These are phyloP conservation scores for Lentinus brumalis DNA, from an alignment of 768 basidiomycete species.

Conservation along the genomic window DNA sequence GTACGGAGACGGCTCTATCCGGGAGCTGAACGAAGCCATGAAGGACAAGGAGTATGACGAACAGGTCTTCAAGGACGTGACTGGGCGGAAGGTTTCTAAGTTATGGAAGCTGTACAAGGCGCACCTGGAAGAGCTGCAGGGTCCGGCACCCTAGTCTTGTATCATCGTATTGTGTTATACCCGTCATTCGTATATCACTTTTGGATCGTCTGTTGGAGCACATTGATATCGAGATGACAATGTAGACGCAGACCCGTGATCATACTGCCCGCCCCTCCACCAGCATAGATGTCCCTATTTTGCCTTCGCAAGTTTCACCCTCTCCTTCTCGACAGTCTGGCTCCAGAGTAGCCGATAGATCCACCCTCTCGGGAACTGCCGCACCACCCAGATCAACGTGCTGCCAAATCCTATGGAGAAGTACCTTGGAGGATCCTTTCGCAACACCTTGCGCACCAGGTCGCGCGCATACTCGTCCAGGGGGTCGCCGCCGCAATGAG, in stretches of 20 bases:
- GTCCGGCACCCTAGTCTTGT: not conserved
- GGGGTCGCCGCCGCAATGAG: slow-evolving; percentile 33
- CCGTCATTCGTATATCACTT: no score
- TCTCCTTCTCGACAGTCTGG: not conserved
- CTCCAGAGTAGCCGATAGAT: slow-evolving; percentile 1
- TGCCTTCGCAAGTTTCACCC: no score
- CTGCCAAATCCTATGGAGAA: slow-evolving; percentile 7
- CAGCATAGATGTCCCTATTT: no score
- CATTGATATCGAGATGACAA: no score
- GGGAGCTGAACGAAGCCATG: slow-evolving; percentile 58
- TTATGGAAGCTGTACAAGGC: slow-evolving; percentile 62
- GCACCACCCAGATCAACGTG: not conserved
- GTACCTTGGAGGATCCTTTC: slow-evolving; percentile 10
- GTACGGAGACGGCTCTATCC: slow-evolving; percentile 55
- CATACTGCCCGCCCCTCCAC: no score
- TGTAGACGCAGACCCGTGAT: no score
- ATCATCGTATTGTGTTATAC: no score
- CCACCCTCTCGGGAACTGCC: slow-evolving; percentile 3
- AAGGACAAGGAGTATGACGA: slow-evolving; percentile 51
- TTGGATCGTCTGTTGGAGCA: no score
- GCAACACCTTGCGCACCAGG: slow-evolving; percentile 12
- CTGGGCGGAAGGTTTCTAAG: slow-evolving; percentile 52
- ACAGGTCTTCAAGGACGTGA: slow-evolving; percentile 51
- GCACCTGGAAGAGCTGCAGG: slow-evolving; percentile 31
- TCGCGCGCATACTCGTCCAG: slow-evolving; percentile 19